Evolutionary conservation across 192 early-diverging fungal species (phyloP).

Genomic region (Coemansia sp.): DNA sequence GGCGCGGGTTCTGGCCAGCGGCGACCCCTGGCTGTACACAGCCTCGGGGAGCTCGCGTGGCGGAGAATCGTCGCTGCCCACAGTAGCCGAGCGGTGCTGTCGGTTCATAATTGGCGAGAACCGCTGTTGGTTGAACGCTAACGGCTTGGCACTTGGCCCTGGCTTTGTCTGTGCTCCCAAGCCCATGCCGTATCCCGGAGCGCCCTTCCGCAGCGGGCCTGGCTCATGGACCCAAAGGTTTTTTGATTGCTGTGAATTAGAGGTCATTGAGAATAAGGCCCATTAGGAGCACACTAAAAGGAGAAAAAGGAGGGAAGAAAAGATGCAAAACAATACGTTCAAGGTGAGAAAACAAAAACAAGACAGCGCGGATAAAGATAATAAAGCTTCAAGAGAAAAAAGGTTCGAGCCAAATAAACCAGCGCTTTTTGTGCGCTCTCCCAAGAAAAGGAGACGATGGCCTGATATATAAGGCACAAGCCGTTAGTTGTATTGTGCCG

Average conservation of each 20-base stretch:
- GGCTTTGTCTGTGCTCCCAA: not conserved
- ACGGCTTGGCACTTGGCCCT: not conserved
- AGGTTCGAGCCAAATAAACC: not conserved
- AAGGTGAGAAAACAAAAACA: not conserved
- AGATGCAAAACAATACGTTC: not conserved
- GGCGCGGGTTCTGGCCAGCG: constrained; percentile 28
- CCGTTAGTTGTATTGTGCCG: not conserved
- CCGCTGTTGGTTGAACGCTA: constrained; percentile 34
- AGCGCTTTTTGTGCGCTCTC: not conserved
- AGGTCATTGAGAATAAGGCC: constrained; percentile 30
- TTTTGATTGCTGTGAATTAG: constrained; percentile 38
- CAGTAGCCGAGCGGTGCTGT: constrained; percentile 39
- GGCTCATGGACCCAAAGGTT: constrained; percentile 37
- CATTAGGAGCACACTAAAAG: constrained; percentile 12
- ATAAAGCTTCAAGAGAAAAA: not conserved
- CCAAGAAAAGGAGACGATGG: not conserved
- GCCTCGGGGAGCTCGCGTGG: constrained; percentile 29
- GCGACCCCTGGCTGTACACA: constrained; percentile 24
- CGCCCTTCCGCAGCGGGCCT: constrained; percentile 25
- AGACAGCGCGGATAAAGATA: not conserved
- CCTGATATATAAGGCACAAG: not conserved
- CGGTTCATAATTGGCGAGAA: constrained; percentile 54
- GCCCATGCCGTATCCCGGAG: constrained; percentile 7
- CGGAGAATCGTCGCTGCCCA: constrained; percentile 30
- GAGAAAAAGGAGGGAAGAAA: constrained; percentile 1